These are phyloP conservation scores for Malassezia restricta DNA, from an alignment of 1,284 basidiomycete genomes.

Conservation along the genomic window DNA sequence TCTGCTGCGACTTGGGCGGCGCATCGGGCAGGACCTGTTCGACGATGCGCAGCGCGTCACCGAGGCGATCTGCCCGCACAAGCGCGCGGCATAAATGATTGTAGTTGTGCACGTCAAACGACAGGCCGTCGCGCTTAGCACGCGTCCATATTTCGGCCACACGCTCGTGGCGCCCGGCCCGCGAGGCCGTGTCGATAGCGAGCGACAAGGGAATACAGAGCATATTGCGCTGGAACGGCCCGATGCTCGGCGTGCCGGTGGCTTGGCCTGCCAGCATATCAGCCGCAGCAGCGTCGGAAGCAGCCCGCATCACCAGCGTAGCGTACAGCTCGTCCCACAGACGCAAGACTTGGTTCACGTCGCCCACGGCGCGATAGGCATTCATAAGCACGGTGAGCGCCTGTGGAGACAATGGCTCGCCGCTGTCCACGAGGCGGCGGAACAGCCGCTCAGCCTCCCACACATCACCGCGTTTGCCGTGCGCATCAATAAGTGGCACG, in stretches of 20 bases:
- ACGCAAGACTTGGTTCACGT: conserved; percentile 54
- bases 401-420: conserved; percentile 55
- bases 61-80: conserved; percentile 63
- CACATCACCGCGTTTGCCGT: conserved; percentile 51
- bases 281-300: not conserved
- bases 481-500: conserved; percentile 56
- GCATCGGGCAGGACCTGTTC: conserved; percentile 57
- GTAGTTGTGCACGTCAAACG: conserved; percentile 83
- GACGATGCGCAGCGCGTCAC: conserved; percentile 69
- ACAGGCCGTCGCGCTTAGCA: conserved; percentile 60
- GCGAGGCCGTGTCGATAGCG: conserved; percentile 56
- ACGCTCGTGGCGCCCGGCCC: conserved; percentile 53
- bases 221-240: conserved; percentile 49
- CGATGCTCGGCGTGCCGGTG: not conserved
- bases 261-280: not conserved
- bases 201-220: conserved; percentile 72
- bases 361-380: conserved; percentile 57
- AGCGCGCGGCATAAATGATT: conserved; percentile 70
- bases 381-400: conserved; percentile 62
- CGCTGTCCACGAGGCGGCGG: conserved; percentile 52
- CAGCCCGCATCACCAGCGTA: conserved; percentile 38
- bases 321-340: conserved; percentile 64
- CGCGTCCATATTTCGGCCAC: conserved; percentile 61
- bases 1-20: not conserved
- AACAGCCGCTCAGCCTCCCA: conserved; percentile 56